Evolutionary conservation across 495 filamentous ascomycete genomes (phyloP), one percentile per base, ranked within the genome.

Genomic region (Hyaloscypha finlandica): DNA sequence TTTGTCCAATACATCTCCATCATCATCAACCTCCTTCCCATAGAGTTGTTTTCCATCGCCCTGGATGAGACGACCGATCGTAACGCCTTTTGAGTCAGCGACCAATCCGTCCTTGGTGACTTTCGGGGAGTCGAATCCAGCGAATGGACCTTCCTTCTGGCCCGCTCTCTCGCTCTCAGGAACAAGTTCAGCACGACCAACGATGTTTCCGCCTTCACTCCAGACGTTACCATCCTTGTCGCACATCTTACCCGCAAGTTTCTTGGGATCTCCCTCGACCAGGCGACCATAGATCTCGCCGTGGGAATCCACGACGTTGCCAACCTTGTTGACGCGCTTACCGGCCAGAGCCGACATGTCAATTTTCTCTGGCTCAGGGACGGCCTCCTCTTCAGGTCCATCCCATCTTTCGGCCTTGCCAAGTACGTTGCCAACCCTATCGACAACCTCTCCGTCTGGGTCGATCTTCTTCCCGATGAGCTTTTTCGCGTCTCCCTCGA

Each of bases 201-300:
- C 85, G 52, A 95, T 80, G 63, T 93, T 88, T 33, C 92, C 92
- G 52, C 85, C 84, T 72, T 95, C 92, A 71, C 89, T 88, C 80
- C 90, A 92, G 69, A 96, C 86, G 71, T 92, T 86, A 56, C 92
- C 92, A 66, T 92, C 78, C 74, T 89, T 90, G 68, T 95, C 89
- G 74, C 90, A 91, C 86, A 91, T 94, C 73, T 87, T 85, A 35
- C 92, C 92, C 25, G 92, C 82, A 65, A 96, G 83, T 61, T 82
- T 82, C 75, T 86, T 84, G 19, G 84, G 75, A 57, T 93, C 87
- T 25, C 92, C 92, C 71, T 92, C 89, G 52, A 88, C 81, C 9
- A 96, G 85, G 22, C 90, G 88, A 29, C 92, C 92, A 68, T 86
- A 88, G 70, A 95, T 89, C 22, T 81, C 81, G n/a, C 92, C 92